Evolutionary conservation across 768 basidiomycete species (phyloP).

Genomic region (Heimioporus sp.): DNA sequence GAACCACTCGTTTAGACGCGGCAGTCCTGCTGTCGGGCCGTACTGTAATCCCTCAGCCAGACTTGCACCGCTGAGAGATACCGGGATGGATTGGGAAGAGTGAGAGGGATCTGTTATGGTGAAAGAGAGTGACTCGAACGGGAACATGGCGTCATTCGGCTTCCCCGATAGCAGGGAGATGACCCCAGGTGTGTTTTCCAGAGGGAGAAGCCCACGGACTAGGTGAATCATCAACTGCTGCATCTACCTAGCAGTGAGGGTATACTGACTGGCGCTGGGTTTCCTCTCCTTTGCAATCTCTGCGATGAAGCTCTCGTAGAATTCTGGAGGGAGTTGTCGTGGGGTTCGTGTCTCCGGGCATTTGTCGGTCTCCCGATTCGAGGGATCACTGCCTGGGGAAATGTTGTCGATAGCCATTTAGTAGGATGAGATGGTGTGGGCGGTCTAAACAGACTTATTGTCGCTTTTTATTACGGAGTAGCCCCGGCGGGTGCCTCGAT

Average conservation of each 20-base stretch:
- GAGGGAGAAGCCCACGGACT: conserved; percentile 72
- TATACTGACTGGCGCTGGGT: conserved; percentile 54
- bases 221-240: conserved; percentile 1
- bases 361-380: background rate
- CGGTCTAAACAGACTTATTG: background rate
- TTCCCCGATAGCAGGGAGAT: conserved; percentile 88
- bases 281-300: conserved; percentile 56
- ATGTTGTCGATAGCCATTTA: conserved; percentile 8
- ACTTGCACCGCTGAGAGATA: conserved; percentile 57
- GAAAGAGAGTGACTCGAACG: conserved; percentile 79
- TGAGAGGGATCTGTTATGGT: conserved; percentile 51
- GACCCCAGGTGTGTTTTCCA: conserved; percentile 75
- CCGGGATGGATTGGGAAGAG: conserved; percentile 40
- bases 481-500: too few relatives aligned
- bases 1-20: conserved; percentile 66
- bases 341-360: background rate
- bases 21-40: conserved; percentile 66
- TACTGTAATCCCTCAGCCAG: conserved; percentile 76
- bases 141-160: conserved; percentile 89
- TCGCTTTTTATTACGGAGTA: too few relatives aligned
- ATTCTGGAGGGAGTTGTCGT: conserved; percentile 44
- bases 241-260: background rate
- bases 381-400: background rate
- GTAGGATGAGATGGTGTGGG: background rate
- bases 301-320: conserved; percentile 63